Base-by-base conservation (phyloP, 768 basidiomycete genomes). In the Leccinum subgranulosum region DNA sequence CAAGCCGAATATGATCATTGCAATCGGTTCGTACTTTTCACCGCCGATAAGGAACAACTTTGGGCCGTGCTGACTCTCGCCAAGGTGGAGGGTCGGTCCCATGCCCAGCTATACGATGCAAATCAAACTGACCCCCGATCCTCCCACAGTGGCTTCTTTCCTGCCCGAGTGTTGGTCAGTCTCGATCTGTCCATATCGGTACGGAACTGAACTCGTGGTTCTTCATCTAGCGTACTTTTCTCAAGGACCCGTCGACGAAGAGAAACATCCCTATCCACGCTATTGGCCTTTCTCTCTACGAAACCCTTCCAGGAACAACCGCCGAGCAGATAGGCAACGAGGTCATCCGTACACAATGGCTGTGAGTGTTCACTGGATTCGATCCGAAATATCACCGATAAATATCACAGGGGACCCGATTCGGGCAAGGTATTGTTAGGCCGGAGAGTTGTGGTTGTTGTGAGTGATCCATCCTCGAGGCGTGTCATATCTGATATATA, bases 321-420 rank as follows among this genome's bases (percentile, higher is more conserved):
- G 84, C 73, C 28, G 85, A 93, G 64, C 83, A 87, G 69, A 81
- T 94, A 51, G 91, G 91, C 50, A 81, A 77, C 58, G 87, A 97
- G 70, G 92, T 99, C 61, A 78, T 97, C 64, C 83, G 95, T 54
- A 99, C 95, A 15, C 97, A 99, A 73, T 99, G 97, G 97, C 77
- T 98, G 90, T 91, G 72, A 69, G 88, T 76, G 19, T 55, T 51
- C 15, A 43, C 34, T 29, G 50, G 56, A 41, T 49, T 51, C 53
- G 25, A 48, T 46, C 51, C 34, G 23, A 25, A n/a, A 19, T 45
- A 56, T 28, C 21, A 34, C 31, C 8, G 28, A 64, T 55, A 28
- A 21, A 33, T 17, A 23, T 53, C 60, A 46, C 62, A 88, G 86
- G 41, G 87, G 87, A 12, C 81, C 86, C 2, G 81, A 90, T 55